Evolutionary conservation across 106 monocot genomes (phyloP).

Genomic region (Dendrobium nobile): DNA sequence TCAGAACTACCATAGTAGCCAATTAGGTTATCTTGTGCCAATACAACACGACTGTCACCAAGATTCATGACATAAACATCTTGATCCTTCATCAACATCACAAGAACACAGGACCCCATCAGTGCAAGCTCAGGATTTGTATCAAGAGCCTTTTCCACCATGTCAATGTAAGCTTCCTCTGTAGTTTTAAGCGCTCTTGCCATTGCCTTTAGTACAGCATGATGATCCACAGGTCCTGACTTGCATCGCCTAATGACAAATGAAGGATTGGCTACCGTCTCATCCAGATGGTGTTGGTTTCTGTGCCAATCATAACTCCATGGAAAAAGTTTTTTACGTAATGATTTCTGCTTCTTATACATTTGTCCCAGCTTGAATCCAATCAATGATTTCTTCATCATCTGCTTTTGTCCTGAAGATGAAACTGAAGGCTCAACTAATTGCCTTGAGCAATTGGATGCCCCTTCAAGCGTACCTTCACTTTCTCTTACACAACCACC

Average conservation of each 20-base stretch:
- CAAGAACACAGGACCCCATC: constrained; percentile 98
- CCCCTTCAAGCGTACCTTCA: constrained; percentile 26
- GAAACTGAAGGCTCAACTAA: constrained; percentile 31
- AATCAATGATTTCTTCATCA: constrained; percentile 33
- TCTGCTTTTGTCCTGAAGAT: constrained; percentile 26
- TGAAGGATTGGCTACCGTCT: constrained; percentile 25
- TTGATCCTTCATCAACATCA: constrained; percentile 99
- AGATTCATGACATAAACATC: constrained; percentile 99
- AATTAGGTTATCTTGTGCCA: constrained; percentile 74
- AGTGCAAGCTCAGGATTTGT: constrained; percentile 87
- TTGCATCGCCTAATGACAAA: constrained; percentile 65
- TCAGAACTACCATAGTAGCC: constrained; percentile 21
- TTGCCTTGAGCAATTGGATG: constrained; percentile 13
- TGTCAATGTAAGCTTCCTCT: constrained; percentile 83
- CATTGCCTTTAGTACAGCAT: constrained; percentile 82
- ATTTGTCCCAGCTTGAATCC: constrained; percentile 59
- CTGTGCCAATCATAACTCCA: constrained; percentile 98
- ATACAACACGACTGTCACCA: constrained; percentile 86
- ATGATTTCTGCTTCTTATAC: constrained; percentile 66
- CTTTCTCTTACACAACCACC: constrained; percentile 24
- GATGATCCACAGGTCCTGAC: constrained; percentile 74
- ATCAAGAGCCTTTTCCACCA: constrained; percentile 77
- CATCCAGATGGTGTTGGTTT: constrained; percentile 50
- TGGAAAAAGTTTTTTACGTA: constrained; percentile 80
- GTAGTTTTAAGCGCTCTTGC: constrained; percentile 63